Base-by-base conservation (phyloP, 306 rosid species). In the Castanea mollissima region DNA sequence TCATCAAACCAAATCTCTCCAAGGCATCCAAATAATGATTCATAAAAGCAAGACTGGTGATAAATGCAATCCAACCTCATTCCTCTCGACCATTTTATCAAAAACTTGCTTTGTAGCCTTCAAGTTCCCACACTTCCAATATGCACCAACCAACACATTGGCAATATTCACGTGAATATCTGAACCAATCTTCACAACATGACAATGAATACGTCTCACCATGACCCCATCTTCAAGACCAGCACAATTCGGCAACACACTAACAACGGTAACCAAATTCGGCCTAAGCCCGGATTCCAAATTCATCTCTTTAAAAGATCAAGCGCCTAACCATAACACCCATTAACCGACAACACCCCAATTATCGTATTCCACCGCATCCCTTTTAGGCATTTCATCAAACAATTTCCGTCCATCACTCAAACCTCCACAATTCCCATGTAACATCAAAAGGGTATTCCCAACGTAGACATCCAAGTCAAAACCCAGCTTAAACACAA, bases 31-130 rank as follows among this genome's bases (percentile, higher is more conserved):
- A 8, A 74, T 67, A 76, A 35, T 52, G 78, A 75, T 89, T 87
- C 57, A 85, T 85, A 78, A 83, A 90, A 55, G 97, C 76, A 63
- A 92, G 91, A 78, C 97, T 71, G 41, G 91, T 88, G 52, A 94
- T 89, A 51, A 90, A 55, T 25, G 94, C 84, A 86, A 92, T 94
- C 97, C 97, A 80, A 94, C 93, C 82, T 87, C 97, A 83, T 85
- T 91, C 74, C 80, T 90, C 69, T 84, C 88, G 55, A 81, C 73
- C 78, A 88, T 92, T 85, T 90, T 94, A 85, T 86, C 80, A 65
- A 94, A 94, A 85, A 87, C 90, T 68, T 80, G 88, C 86, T 55
- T 83, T 11, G 84, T 86, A 81, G 89, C 93, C 78, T 78, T 77
- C 87, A 63, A 89, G 52, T 79, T 79, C 76, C 95, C 89, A 74